phyloP scores from a whole-genome alignment of 2,329 filamentous ascomycete species.

The Botrytis deweyae region DNA sequence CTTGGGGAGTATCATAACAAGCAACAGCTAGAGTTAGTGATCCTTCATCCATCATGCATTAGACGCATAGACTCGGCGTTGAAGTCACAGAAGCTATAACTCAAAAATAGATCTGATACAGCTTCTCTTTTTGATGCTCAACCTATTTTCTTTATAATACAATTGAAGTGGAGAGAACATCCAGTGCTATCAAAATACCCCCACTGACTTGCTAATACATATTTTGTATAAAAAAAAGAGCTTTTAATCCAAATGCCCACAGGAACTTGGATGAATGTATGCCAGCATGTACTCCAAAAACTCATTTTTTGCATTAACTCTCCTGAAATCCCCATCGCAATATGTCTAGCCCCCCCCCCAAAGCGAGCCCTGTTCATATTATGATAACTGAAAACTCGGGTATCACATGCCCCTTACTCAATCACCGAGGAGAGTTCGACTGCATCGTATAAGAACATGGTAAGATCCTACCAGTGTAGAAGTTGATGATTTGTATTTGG shows the following conservation, averaged over 20 bases:
- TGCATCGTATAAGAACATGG: no score
- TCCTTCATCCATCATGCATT: background rate
- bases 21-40: background rate
- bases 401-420: no score
- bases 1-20: background rate
- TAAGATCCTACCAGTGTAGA: no score
- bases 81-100: background rate
- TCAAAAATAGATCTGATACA: fast-evolving
- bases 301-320: background rate
- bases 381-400: no score
- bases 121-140: background rate
- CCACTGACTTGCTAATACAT: background rate
- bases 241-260: no score
- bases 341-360: no score
- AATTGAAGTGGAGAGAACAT: background rate
- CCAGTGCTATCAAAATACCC: background rate
- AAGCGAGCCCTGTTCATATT: no score
- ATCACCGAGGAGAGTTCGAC: no score
- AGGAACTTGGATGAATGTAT: background rate
- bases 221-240: background rate
- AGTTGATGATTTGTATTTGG: no score
- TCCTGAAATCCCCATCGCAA: no score
- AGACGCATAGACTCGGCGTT: background rate
- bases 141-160: background rate
- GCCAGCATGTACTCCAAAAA: background rate